Conservation (phyloP, 768 basidiomycete genomes). For the Sarcodon sp. region DNA sequence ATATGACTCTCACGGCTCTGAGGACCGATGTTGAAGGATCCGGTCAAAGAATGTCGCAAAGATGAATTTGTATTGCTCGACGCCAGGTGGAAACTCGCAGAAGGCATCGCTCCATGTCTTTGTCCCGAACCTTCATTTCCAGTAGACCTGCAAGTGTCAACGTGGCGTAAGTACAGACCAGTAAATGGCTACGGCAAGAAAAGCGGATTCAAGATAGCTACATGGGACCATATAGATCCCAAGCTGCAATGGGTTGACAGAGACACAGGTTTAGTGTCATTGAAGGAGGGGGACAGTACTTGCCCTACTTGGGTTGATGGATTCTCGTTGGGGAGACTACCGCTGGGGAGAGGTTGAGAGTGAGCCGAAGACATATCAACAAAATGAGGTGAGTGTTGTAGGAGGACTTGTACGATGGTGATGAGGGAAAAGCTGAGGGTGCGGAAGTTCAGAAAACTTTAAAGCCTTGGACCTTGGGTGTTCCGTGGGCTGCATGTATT, state of each 20-base stretch:
- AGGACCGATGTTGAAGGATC: neutral
- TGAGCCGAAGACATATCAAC: neutral
- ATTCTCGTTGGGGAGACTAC: neutral
- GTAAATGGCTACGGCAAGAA: no score
- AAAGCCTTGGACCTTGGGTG: neutral
- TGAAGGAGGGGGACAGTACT: no score
- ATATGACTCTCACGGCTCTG: neutral
- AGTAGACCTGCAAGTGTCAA: neutral
- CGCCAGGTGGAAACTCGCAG: neutral
- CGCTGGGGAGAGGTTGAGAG: no score
- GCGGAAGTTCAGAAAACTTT: neutral
- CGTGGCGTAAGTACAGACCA: neutral
- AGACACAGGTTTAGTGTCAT: no score
- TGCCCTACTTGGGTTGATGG: neutral
- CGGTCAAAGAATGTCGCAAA: neutral
- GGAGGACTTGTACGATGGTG: neutral
- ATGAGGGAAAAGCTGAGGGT: neutral
- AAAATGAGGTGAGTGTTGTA: neutral
- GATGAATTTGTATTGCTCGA: neutral
- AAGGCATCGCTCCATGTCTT: neutral
- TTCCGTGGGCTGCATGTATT: neutral
- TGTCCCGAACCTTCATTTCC: neutral
- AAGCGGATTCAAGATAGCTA: no score
- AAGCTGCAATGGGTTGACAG: no score
- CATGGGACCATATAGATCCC: no score